A percentile compares a stretch with the other conserved stretches of the same genome.
These are phyloP conservation scores for Xylariaceae sp. DNA, from an alignment of 2,329 filamentous ascomycete species.

Conservation along the genomic window DNA sequence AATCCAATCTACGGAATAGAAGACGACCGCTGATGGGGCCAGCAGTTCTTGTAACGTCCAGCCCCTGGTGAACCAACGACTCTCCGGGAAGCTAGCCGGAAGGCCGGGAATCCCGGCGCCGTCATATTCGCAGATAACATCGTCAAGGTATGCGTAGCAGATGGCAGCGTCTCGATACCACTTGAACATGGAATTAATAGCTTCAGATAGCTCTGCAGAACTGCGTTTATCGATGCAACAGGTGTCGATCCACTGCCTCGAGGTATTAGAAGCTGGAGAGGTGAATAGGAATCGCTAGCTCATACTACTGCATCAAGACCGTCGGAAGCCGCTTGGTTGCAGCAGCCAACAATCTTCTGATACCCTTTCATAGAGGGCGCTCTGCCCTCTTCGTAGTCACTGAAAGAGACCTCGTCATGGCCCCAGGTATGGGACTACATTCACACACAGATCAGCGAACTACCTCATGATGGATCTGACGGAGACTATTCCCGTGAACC, in stretches of 20 bases:
- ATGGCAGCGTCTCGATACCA: constrained; percentile 7
- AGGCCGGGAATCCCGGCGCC: not conserved
- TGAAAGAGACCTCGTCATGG: not conserved
- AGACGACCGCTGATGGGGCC: constrained; percentile 3
- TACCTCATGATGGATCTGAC: not conserved
- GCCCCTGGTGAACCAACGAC: constrained; percentile 7
- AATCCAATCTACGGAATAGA: constrained; percentile 1
- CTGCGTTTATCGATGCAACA: constrained; percentile 11
- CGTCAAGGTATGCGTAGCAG: constrained; percentile 8
- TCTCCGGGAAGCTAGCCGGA: not conserved
- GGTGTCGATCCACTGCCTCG: constrained; percentile 7
- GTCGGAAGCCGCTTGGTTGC: constrained; percentile 6
- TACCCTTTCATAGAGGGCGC: not conserved
- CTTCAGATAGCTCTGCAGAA: constrained; percentile 8
- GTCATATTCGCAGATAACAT: not conserved
- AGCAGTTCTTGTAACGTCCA: constrained; percentile 9
- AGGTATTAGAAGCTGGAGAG: not conserved
- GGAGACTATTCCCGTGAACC: too few relatives aligned
- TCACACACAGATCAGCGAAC: not conserved
- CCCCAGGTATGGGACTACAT: constrained; percentile 7
- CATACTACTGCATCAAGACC: constrained; percentile 6
- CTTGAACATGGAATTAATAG: constrained; percentile 6
- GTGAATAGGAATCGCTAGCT: not conserved
- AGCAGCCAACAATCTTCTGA: not conserved
- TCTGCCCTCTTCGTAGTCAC: constrained; percentile 2